phyloP scores from a whole-genome alignment of 371 early-diverging fungal genomes.

The Haplosporangium sp. region DNA sequence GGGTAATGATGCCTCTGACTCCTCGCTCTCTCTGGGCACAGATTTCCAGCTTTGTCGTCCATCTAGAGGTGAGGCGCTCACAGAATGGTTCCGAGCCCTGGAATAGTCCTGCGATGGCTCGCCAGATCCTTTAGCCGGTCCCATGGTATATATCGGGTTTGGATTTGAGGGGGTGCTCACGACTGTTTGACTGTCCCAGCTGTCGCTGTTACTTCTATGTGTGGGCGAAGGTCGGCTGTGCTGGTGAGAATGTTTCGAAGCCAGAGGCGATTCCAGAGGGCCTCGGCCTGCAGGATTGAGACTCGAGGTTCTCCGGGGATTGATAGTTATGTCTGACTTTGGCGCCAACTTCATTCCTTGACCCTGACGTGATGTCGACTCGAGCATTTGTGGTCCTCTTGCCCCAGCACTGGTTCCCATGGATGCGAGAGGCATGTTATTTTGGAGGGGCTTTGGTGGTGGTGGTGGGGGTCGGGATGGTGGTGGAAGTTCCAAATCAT shows the following conservation, averaged over 20 bases:
- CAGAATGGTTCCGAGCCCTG: conserved; percentile 29
- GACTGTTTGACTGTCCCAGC: conserved; percentile 35
- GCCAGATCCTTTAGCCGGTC: conserved; percentile 20
- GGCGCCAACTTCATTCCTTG: conserved; percentile 1
- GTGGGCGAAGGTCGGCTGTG: conserved; percentile 16
- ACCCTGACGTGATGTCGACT: conserved; percentile 11
- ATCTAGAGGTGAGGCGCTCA: conserved; percentile 14
- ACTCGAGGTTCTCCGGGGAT: conserved; percentile 41
- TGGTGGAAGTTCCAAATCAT: conserved; percentile 44
- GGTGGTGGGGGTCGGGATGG: conserved; percentile 47
- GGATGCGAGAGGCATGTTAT: conserved; percentile 13
- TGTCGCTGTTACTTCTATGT: conserved; percentile 28
- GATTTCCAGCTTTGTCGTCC: conserved; percentile 24
- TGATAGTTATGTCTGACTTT: conserved; percentile 20
- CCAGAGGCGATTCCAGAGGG: conserved; percentile 27
- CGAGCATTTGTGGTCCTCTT: conserved; percentile 11
- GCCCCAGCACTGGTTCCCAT: conserved; percentile 5
- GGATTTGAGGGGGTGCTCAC: conserved; percentile 19
- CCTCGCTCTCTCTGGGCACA: conserved; percentile 20
- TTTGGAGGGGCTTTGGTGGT: conserved; percentile 43
- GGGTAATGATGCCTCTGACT: conserved; percentile 15
- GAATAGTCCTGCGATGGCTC: conserved; percentile 20
- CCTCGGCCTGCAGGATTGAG: conserved; percentile 37
- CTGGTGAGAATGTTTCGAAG: conserved; percentile 15
- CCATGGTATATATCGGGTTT: conserved; percentile 23